phyloP scores from a whole-genome alignment of 202 grass and related monocot species.

The Dendrocalamus latiflorus region DNA sequence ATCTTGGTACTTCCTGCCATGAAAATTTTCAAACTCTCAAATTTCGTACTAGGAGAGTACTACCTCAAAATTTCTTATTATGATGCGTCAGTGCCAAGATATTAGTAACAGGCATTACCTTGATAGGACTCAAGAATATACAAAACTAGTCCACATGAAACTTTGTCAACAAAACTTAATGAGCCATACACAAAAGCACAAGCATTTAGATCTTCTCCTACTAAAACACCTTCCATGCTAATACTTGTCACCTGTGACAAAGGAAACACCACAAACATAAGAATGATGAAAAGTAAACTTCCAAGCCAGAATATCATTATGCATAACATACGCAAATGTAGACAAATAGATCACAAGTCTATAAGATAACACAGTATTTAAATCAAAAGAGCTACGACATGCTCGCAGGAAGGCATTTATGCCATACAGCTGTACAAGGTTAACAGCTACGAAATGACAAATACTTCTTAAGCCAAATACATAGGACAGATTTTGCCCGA shows the following conservation, averaged over 20 bases:
- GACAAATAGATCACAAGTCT: conserved; percentile 13
- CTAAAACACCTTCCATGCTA: conserved; percentile 96
- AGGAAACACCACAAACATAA: conserved; percentile 14
- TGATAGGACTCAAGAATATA: conserved; percentile 86
- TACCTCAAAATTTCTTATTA: neutral
- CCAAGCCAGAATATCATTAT: neutral
- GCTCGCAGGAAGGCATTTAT: neutral
- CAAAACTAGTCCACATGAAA: too few relatives aligned
- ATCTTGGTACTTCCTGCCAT: conserved; percentile 49
- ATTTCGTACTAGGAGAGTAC: conserved; percentile 10
- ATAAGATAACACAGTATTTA: neutral
- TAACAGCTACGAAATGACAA: too few relatives aligned
- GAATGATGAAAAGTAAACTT: neutral
- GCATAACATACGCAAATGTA: neutral
- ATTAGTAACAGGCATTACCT: conserved; percentile 53
- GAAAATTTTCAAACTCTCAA: too few relatives aligned
- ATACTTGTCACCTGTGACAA: conserved; percentile 80
- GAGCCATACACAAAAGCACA: conserved; percentile 91
- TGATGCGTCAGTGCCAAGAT: neutral
- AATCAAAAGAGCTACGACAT: neutral
- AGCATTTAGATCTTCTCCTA: conserved; percentile 89
- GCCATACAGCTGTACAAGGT: neutral
- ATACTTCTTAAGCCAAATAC: too few relatives aligned
- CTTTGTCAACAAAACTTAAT: too few relatives aligned
- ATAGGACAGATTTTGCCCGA: too few relatives aligned